Evolutionary conservation across 257 asterid genomes (phyloP).

Genomic region (Agastache rugosa): DNA sequence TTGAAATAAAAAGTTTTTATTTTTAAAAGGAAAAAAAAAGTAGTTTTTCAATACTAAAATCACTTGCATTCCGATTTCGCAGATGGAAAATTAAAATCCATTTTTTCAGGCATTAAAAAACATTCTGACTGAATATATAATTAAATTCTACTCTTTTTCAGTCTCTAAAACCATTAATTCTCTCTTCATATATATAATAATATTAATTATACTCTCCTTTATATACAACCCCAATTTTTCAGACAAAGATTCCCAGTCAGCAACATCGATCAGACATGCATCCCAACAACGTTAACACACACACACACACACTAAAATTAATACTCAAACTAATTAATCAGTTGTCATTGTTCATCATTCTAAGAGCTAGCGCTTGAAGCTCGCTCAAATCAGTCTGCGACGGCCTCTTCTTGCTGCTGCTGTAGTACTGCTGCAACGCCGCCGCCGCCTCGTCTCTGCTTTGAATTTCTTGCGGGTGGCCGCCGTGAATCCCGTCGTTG

Average conservation of each 20-base stretch:
- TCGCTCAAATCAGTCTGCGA: constrained; percentile 77
- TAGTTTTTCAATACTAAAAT: no score
- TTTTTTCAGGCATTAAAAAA: no score
- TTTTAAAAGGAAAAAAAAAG: no score
- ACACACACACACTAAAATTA: not conserved
- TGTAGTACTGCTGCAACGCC: constrained; percentile 30
- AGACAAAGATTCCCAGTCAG: constrained; percentile 17
- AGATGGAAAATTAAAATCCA: no score
- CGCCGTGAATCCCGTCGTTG: constrained; percentile 35
- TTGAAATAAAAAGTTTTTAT: no score
- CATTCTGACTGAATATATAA: no score
- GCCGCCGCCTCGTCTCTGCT: constrained; percentile 35
- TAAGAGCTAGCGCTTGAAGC: constrained; percentile 82
- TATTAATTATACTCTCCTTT: not conserved
- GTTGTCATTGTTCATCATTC: constrained; percentile 70
- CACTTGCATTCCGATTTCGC: no score
- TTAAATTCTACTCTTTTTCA: not conserved
- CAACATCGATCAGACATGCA: not conserved
- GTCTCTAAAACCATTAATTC: not conserved
- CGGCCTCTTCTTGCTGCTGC: constrained; percentile 53
- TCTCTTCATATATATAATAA: not conserved
- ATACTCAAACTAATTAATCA: not conserved
- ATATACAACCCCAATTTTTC: constrained; percentile 29
- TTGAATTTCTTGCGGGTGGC: constrained; percentile 38
- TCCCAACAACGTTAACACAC: constrained; percentile 13